These are phyloP conservation scores for Cladosporium austrohemisphaericum DNA, from an alignment of 2,329 filamentous ascomycete species.

Conservation along the genomic window DNA sequence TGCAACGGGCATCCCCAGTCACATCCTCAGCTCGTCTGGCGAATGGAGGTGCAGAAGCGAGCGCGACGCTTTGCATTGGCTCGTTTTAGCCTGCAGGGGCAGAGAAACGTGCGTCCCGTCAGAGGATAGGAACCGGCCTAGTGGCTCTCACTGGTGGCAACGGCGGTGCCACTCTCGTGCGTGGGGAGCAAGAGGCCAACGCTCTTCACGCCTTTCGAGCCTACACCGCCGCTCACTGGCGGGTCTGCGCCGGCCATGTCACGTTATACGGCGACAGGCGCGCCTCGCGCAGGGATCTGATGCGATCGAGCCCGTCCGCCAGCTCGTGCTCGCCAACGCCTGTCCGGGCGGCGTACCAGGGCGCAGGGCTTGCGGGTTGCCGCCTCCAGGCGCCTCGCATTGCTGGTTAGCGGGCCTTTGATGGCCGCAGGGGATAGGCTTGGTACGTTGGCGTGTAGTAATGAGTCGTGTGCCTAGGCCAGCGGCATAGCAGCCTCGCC, in stretches of 20 bases:
- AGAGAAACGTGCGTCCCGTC: slow-evolving; percentile 3
- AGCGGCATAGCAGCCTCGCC: slow-evolving; percentile 5
- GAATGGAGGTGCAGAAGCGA: slow-evolving; percentile 11
- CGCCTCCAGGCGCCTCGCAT: slow-evolving; percentile 11
- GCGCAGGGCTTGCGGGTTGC: slow-evolving; percentile 2
- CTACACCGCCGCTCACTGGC: slow-evolving; percentile 4
- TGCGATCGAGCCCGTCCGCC: neutral
- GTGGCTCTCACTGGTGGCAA: slow-evolving; percentile 11
- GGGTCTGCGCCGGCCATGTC: slow-evolving; percentile 3
- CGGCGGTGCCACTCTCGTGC: slow-evolving; percentile 9
- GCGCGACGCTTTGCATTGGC: slow-evolving; percentile 10
- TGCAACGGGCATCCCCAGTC: slow-evolving; percentile 1
- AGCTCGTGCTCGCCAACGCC: slow-evolving; percentile 4
- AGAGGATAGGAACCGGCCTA: slow-evolving; percentile 12
- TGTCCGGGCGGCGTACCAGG: neutral
- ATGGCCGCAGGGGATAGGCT: slow-evolving; percentile 6
- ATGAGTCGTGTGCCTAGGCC: slow-evolving; percentile 10
- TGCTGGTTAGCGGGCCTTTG: slow-evolving; percentile 7
- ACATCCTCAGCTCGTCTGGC: slow-evolving; percentile 6
- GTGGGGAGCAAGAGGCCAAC: slow-evolving; percentile 8
- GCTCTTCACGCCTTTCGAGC: slow-evolving; percentile 8
- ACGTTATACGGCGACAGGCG: slow-evolving; percentile 1
- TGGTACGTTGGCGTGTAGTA: slow-evolving; percentile 2
- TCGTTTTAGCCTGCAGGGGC: slow-evolving; percentile 2
- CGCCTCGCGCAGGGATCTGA: slow-evolving; percentile 10